These are phyloP conservation scores for Thymus mandschuricus DNA, from an alignment of 257 asterid genomes.

Conservation along the genomic window DNA sequence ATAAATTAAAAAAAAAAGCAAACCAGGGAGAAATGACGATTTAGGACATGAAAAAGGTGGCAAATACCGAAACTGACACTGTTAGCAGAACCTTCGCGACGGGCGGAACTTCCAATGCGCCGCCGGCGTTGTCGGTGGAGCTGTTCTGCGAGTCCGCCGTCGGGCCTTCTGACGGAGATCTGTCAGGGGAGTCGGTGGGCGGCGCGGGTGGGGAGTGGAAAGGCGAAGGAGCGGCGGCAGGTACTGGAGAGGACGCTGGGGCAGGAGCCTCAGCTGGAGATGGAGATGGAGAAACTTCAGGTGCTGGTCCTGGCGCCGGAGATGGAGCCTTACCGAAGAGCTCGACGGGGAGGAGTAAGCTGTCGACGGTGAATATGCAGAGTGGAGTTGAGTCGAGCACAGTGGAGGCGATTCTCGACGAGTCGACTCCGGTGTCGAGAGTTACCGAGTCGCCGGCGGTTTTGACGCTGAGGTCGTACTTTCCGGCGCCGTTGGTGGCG, in stretches of 20 bases:
- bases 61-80: conserved; percentile 61
- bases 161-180: conserved; percentile 70
- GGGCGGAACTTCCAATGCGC: conserved; percentile 45
- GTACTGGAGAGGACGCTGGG: conserved; percentile 57
- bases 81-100: conserved; percentile 40
- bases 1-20: conserved; percentile 31
- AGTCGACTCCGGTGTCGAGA: conserved; percentile 81
- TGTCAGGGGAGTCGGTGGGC: conserved; percentile 58
- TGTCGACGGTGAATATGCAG: conserved; percentile 83
- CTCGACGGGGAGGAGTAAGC: conserved; percentile 80
- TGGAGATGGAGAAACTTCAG: conserved; percentile 74
- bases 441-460: conserved; percentile 83
- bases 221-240: conserved; percentile 61
- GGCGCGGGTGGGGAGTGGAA: conserved; percentile 80
- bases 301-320: conserved; percentile 86
- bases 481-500: conserved; percentile 85
- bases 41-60: conserved; percentile 54
- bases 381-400: conserved; percentile 86
- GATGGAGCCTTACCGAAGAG: conserved; percentile 82
- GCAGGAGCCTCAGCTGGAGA: conserved; percentile 58
- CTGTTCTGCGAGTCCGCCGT: conserved; percentile 73
- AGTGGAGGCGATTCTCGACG: conserved; percentile 84
- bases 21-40: conserved; percentile 41
- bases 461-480: conserved; percentile 60
- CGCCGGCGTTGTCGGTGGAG: conserved; percentile 56